These are phyloP conservation scores for Coriolopsis trogii DNA, from an alignment of 1,284 basidiomycete species.

Conservation along the genomic window DNA sequence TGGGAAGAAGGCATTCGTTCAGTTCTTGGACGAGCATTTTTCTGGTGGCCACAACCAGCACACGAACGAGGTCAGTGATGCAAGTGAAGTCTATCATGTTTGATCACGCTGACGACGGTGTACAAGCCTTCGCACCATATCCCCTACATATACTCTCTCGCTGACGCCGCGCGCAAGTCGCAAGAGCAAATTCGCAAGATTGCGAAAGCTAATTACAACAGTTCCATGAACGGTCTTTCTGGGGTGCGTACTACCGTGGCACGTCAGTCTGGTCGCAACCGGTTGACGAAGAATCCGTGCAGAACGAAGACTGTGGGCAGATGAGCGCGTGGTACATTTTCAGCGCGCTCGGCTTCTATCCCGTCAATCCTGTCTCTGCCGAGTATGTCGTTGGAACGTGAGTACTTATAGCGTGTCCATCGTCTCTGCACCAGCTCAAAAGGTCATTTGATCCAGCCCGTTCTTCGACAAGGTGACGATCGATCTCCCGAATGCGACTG, in stretches of 20 bases:
- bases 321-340: slow-evolving; percentile 90
- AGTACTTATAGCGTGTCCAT: slow-evolving; percentile 17
- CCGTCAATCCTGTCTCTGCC: slow-evolving; percentile 79
- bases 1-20: slow-evolving; percentile 66
- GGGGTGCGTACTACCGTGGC: slow-evolving; percentile 49
- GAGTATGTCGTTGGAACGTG: slow-evolving; percentile 76
- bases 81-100: no score
- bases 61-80: slow-evolving; percentile 67
- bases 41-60: slow-evolving; percentile 83
- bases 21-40: slow-evolving; percentile 78
- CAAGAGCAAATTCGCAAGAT: slow-evolving; percentile 73
- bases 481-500: slow-evolving; percentile 46
- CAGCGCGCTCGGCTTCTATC: slow-evolving; percentile 82
- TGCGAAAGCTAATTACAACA: slow-evolving; percentile 65
- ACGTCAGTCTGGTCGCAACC: neutral
- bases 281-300: neutral
- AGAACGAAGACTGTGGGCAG: slow-evolving; percentile 90
- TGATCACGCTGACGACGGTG: no score
- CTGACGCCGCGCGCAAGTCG: slow-evolving; percentile 67
- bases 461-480: slow-evolving; percentile 71
- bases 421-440: neutral
- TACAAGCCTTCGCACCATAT: slow-evolving; percentile 77
- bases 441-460: slow-evolving; percentile 40
- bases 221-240: slow-evolving; percentile 65
- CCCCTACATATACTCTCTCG: slow-evolving; percentile 79